A percentile compares a stretch with the other conserved stretches of the same genome.
phyloP scores from a whole-genome alignment of 495 filamentous ascomycete genomes.

The Penicillium alfredii region DNA sequence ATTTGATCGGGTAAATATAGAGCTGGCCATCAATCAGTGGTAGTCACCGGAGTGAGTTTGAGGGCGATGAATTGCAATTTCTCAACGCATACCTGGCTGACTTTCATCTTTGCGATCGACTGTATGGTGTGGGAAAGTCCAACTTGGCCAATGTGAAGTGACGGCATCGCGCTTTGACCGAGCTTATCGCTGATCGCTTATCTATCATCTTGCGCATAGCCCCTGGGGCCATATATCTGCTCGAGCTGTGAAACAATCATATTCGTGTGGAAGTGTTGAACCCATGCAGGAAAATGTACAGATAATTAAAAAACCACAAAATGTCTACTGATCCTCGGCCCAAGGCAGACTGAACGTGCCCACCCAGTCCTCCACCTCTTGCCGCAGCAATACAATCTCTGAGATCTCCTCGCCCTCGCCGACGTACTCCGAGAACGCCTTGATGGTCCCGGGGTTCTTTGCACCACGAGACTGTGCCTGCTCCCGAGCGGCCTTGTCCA shows the following conservation, averaged over 20 bases:
- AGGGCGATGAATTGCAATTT: too few species aligned
- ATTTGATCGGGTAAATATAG: conserved; percentile 87
- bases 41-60: too few species aligned
- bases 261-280: conserved; percentile 20
- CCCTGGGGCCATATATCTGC: too few species aligned
- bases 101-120: conserved; percentile 17
- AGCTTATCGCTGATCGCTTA: conserved; percentile 8
- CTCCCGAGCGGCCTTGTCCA: conserved; percentile 75
- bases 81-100: conserved; percentile 46
- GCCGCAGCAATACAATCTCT: conserved; percentile 80
- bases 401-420: conserved; percentile 74
- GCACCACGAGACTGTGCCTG: conserved; percentile 66
- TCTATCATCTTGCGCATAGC: too few species aligned
- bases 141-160: too few species aligned
- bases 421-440: conserved; percentile 77
- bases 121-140: neutral
- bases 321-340: conserved; percentile 46
- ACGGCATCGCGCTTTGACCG: too few species aligned
- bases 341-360: conserved; percentile 88
- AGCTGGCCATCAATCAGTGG: too few species aligned
- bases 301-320: conserved; percentile 13
- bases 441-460: conserved; percentile 74
- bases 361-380: conserved; percentile 94
- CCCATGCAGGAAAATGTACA: conserved; percentile 22
- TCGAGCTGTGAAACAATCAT: too few species aligned